Evolutionary conservation across 768 basidiomycete species (phyloP), one percentile per base, ranked within the genome.

Genomic region (Scleroderma bovista): DNA sequence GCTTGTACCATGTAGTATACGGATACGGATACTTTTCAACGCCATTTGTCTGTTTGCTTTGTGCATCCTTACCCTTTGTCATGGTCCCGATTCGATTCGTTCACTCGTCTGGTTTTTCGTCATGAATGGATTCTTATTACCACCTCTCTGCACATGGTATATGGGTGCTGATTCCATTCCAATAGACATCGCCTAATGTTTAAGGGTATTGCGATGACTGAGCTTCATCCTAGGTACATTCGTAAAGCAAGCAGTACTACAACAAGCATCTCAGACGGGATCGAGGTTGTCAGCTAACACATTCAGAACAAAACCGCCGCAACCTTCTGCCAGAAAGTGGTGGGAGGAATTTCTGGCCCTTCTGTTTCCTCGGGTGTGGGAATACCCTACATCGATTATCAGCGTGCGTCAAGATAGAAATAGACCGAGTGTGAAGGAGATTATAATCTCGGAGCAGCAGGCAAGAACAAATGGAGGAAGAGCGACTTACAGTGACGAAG

Each of bases 401-500:
- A 29, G 26, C 26, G 5, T 9, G 26, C 5, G 26, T n/a, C n/a
- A n/a, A n/a, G n/a, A n/a, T n/a, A n/a, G n/a, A n/a, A 40, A 40
- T 9, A 41, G 23, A 17, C 7, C 22, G 12, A 15, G 24, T 43
- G 6, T 10, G 16, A 22, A 24, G 24, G 37, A 7, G 20, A 39
- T 22, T 16, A 20, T 15, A n/a, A 13, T 13, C 10, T n/a, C 15
- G 24, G 41, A 8, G 4, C 9, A 24, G 11, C 26, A 5, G 26
- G 26, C 9, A 9, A 16, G 39, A 16, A 24, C 15, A n/a, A 38
- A 19, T 46, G 13, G 22, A 16, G 24, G 15, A 15, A 15, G 23
- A 17, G 38, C 13, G 44, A 69, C 77, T 53, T 44, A 80, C 81
- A 15, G 83, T 83, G 48, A 80, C 75, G 48, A 86, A 82, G 64